Base-by-base conservation (phyloP, 371 early-diverging fungal genomes). In the Zopfochytrium polystomum region DNA sequence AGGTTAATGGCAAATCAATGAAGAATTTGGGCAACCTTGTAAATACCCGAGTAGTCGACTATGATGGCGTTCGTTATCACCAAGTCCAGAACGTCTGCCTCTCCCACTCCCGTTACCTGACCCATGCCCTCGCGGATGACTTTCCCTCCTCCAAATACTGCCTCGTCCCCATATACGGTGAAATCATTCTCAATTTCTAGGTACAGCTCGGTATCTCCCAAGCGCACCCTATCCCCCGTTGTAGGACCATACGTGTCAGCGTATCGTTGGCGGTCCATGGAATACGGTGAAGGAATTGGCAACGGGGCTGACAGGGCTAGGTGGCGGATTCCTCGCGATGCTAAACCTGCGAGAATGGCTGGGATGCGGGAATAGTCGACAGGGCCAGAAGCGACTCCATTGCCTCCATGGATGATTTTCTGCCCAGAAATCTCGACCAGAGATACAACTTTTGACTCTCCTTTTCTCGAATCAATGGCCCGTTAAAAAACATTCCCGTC, bases 51-150 rank as follows among this genome's bases (percentile, higher is more conserved):
- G 62, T 89, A 89, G 70, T 96, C 96, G 52, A 96, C 70, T 56
- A 96, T 87, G 42, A 94, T 65, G 0, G 89, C 90, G 65, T 96
- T 96, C 27, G 94, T 94, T 52, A 96, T 91, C 2, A 94, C 92
- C 49, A 93, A 71, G 68, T 96, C 96, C 57, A 94, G 71, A 2
- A 89, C 86, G 38, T 88, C 87, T 0, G 50, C 73, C 59, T 85
- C 86, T 1, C 63, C 44, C 18, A 84, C 67, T 9, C 78, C 80
- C 15, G 83, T 84, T 3, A 83, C 79, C 68, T 91, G 91, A 13
- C 96, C 94, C 94, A 95, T 95, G 22, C 94, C 96, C 62, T 93
- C 94, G 43, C 93, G 83, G 60, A 92, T 70, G 2, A 91, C 92
- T 72, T 80, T 80, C 2, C 78, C 78, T 13, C 80, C 80, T 35